Evolutionary conservation across 139 green algal species (phyloP), one percentile per base, ranked within the genome.

Genomic region (Chlamydomonas sphaeroides): DNA sequence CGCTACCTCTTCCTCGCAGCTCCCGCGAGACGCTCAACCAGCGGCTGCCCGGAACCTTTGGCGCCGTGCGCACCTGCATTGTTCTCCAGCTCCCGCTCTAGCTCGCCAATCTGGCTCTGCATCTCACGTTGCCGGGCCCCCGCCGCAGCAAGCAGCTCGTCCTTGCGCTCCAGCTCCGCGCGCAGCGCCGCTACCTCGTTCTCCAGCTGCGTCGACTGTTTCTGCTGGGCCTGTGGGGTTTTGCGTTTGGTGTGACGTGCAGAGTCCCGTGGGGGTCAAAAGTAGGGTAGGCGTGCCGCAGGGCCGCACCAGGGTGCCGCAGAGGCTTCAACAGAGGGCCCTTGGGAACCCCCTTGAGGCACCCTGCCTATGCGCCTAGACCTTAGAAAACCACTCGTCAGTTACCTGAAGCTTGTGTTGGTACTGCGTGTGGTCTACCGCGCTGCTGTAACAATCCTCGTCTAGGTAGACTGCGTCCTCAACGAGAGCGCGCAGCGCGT

Each of bases 381-480:
- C n/a, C n/a, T n/a, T n/a, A n/a, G n/a, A n/a, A n/a, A n/a, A n/a
- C n/a, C n/a, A n/a, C n/a, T n/a, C n/a, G n/a, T n/a, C n/a, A n/a
- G 11, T 53, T 62, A 90, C 86, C 45, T 92, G 86, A 25, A 95
- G 68, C n/a, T 91, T 85, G 30, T 91, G 85, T 41, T 90, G 83
- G 73, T 93, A 92, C 3, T 88, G 57, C 17, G 86, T 84, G 30
- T 92, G 75, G 0, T 87, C 85, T 0, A 65, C 77, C 23, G 89
- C 86, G 38, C 76, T 86, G 17, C 68, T 89, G 85, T 92, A 95
- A 4, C 91, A 90, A 33, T 95, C 92, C 49, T 95, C 93, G 67
- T 95, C 93, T 66, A 96, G 49, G 69, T 89, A 96, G 0, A 96
- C 91, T 7, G 93, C 93, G 74, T 95, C 93, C 35, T 92, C 71